Evolutionary conservation across 805 yeast species (phyloP), one percentile per base, ranked within the genome.

Genomic region (Kuraishia cidri): DNA sequence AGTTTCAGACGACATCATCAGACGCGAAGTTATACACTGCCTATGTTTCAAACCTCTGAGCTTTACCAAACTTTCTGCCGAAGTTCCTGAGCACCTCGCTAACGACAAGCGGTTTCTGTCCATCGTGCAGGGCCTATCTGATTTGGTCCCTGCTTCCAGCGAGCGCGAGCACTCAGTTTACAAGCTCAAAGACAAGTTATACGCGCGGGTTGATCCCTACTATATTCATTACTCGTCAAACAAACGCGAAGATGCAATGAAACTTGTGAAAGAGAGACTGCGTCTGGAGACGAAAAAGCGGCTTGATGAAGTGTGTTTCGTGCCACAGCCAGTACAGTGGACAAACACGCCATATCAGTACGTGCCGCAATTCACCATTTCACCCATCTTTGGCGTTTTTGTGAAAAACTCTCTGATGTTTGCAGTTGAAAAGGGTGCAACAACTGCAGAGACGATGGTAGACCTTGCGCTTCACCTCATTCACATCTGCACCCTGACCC

Each of bases 191-290:
- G 65, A 69, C 3, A 66, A 74, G 31, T 57, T 59, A 19, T 64
- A 57, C 35, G 62, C 59, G 2, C 58, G 66, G 18, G 70, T 88
- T 27, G 92, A 90, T 50, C 95, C 97, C 0, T 88, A 74, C 47
- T 90, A 79, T 48, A 66, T 83, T 37, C 87, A 86, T 44, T 81
- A 80, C 44, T 63, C 81, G 0, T 60, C 90, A 0, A 86, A 86
- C 43, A 77, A 75, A 33, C 71, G 90, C 34, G 96, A 86, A 35
- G 96, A 86, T 38, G 90, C 94, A 5, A 79, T 82, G 35, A 69
- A 66, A 29, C 56, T 75, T 4, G 56, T 83, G 20, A 76, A 78
- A 43, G 71, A 69, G 22, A 50, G 69, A 18, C 52, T 68, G 26
- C 64, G 70, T 7, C 17, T 8, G n/a, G 58, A 63, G 35, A 47